Conservation (phyloP, 2,329 filamentous ascomycete species). For the Alternaria novae-zelandiae region DNA sequence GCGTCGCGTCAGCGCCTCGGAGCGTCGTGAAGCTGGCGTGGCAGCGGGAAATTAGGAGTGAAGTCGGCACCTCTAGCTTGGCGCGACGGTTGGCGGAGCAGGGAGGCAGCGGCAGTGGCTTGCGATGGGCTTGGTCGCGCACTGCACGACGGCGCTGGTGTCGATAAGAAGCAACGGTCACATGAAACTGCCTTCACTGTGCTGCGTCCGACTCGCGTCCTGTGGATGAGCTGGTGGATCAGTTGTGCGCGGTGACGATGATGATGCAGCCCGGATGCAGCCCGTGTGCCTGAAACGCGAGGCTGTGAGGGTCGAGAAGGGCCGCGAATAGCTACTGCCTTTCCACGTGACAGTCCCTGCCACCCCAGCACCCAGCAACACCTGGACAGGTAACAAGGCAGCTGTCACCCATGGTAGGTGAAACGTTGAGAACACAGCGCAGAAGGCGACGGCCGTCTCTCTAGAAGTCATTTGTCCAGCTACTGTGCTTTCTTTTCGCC, state of each 20-base stretch:
- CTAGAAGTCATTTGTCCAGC: not conserved
- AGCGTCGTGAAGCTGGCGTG: constrained; percentile 31
- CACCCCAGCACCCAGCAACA: not conserved
- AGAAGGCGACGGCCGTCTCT: not conserved
- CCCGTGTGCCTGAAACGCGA: constrained; percentile 21
- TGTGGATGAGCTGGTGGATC: constrained; percentile 2
- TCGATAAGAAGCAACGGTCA: not conserved
- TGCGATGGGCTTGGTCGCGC: constrained; percentile 21
- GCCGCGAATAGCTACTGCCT: constrained; percentile 2
- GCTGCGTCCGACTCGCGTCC: not conserved
- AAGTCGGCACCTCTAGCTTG: constrained; percentile 38
- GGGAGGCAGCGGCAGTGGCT: constrained; percentile 31
- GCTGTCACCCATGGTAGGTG: not conserved
- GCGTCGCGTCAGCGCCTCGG: constrained; percentile 29
- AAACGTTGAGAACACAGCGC: not conserved
- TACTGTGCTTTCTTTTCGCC: not conserved
- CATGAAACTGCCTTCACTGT: constrained; percentile 1
- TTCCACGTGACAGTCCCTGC: constrained; percentile 22
- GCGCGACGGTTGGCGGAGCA: constrained; percentile 36
- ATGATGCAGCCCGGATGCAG: not conserved
- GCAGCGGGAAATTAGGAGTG: constrained; percentile 44
- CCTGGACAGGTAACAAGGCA: not conserved
- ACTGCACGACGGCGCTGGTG: constrained; percentile 13
- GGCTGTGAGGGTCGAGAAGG: constrained; percentile 5
- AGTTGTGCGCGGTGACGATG: constrained; percentile 7